Conservation (phyloP, 192 early-diverging fungal species). For the Linnemannia exigua region DNA sequence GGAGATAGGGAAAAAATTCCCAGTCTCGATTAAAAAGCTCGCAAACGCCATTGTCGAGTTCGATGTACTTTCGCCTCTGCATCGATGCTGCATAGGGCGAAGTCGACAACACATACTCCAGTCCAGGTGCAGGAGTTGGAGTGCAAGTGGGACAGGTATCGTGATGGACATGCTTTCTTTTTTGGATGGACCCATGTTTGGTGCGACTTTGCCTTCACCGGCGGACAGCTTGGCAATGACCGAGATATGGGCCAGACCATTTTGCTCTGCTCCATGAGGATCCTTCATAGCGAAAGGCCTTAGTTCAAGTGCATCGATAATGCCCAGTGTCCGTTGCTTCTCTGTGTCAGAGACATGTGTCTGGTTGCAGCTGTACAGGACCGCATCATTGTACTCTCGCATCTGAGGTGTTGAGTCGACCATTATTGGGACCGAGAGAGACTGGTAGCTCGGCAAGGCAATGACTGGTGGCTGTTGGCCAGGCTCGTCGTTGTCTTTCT, state of each 20-base stretch:
- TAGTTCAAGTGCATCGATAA: constrained; percentile 25
- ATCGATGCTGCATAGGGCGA: constrained; percentile 14
- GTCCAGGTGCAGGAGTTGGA: constrained; percentile 15
- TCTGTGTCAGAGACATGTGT: constrained; percentile 14
- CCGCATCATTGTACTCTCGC: constrained; percentile 19
- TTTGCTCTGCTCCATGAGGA: constrained; percentile 18
- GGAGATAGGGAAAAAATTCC: constrained; percentile 27
- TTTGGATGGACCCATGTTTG: not conserved
- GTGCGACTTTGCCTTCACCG: not conserved
- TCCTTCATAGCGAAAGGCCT: constrained; percentile 29
- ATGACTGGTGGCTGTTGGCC: constrained; percentile 23
- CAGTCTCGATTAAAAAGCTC: constrained; percentile 52
- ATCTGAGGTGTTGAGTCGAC: constrained; percentile 15
- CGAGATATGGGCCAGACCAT: constrained; percentile 18
- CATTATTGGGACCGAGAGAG: constrained; percentile 5
- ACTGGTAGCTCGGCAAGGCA: constrained; percentile 17
- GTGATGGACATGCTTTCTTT: constrained; percentile 6
- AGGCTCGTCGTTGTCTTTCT: constrained; percentile 11
- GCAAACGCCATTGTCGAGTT: constrained; percentile 12
- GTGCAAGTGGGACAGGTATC: constrained; percentile 11
- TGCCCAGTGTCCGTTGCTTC: constrained; percentile 28
- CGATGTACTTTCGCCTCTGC: constrained; percentile 3
- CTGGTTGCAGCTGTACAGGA: constrained; percentile 30
- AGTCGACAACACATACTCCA: constrained; percentile 19
- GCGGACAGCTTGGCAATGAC: not conserved